Evolutionary conservation across 2,329 filamentous ascomycete species (phyloP).

Genomic region (Taxawa tesnikishii): DNA sequence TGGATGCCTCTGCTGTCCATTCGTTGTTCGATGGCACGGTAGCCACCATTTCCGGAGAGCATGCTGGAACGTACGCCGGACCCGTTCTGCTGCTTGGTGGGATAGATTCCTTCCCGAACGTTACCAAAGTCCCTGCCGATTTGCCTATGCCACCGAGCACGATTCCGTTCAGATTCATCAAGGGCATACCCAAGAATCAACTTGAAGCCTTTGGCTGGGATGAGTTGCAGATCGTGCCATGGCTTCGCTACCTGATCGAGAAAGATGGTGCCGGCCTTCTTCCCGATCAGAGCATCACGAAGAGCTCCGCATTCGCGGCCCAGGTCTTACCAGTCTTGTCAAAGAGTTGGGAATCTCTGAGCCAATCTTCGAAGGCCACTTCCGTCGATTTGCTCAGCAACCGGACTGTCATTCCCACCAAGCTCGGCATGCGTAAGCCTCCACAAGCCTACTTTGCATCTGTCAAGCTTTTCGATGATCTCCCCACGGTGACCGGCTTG

Average conservation of each 20-base stretch:
- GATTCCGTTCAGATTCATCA: slow-evolving; percentile 75
- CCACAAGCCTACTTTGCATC: slow-evolving; percentile 79
- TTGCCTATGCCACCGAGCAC: slow-evolving; percentile 71
- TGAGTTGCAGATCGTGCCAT: slow-evolving; percentile 71
- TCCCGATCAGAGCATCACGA: slow-evolving; percentile 57
- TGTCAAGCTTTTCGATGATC: slow-evolving; percentile 90
- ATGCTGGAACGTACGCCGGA: slow-evolving; percentile 43
- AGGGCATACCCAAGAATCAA: slow-evolving; percentile 51
- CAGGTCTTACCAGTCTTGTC: slow-evolving; percentile 70
- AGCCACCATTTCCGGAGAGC: slow-evolving; percentile 46
- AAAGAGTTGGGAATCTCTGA: slow-evolving; percentile 80
- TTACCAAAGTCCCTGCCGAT: slow-evolving; percentile 67
- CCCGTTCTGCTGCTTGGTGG: slow-evolving; percentile 65
- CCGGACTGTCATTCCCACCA: slow-evolving; percentile 76
- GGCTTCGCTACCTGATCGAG: slow-evolving; percentile 71
- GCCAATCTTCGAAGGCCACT: slow-evolving; percentile 50
- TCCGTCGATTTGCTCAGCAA: slow-evolving; percentile 53
- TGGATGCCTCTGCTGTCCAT: slow-evolving; percentile 56
- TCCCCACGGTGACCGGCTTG: slow-evolving; percentile 67
- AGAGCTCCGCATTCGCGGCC: slow-evolving; percentile 59
- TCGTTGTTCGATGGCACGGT: slow-evolving; percentile 69
- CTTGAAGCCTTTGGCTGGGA: slow-evolving; percentile 77
- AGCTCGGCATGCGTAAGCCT: slow-evolving; percentile 76
- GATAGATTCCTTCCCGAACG: slow-evolving; percentile 63
- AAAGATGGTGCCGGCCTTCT: slow-evolving; percentile 47